Percentiles rank a stretch among this genome's conserved stretches.
Evolutionary conservation across 306 rosid genomes (phyloP).

Genomic region (Oemleria cerasiformis): DNA sequence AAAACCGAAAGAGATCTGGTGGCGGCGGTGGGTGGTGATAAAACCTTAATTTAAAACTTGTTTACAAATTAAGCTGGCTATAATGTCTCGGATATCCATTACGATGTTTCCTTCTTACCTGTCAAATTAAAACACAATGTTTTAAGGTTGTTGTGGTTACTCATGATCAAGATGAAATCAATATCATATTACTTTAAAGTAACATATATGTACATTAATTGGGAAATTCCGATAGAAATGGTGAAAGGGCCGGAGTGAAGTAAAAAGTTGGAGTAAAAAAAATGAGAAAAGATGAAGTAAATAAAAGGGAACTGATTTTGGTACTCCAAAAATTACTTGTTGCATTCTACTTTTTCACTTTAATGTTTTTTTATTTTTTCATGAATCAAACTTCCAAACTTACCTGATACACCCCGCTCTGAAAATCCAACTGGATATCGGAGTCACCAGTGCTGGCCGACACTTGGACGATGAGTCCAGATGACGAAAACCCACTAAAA

Average conservation of each 20-base stretch:
- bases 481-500: too few species aligned
- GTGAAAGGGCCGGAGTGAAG: neutral
- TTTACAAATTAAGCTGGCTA: constrained; percentile 11
- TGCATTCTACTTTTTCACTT: too few species aligned
- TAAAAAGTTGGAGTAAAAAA: neutral
- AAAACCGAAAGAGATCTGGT: neutral
- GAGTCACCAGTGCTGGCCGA: too few species aligned
- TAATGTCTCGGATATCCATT: constrained; percentile 27
- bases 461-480: too few species aligned
- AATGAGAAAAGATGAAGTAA: too few species aligned
- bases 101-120: constrained; percentile 27
- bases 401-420: too few species aligned
- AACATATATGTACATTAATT: neutral
- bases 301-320: too few species aligned
- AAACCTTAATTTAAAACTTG: constrained; percentile 16
- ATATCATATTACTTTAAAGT: neutral
- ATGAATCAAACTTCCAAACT: too few species aligned
- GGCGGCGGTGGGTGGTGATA: constrained; percentile 6
- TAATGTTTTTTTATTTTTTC: too few species aligned
- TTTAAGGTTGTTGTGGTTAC: neutral
- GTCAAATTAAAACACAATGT: constrained; percentile 16
- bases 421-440: too few species aligned
- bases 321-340: too few species aligned
- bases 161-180: neutral
- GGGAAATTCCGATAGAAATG: too few species aligned